phyloP scores from a whole-genome alignment of 2,329 filamentous ascomycete genomes.

The Anisogramma anomala region DNA sequence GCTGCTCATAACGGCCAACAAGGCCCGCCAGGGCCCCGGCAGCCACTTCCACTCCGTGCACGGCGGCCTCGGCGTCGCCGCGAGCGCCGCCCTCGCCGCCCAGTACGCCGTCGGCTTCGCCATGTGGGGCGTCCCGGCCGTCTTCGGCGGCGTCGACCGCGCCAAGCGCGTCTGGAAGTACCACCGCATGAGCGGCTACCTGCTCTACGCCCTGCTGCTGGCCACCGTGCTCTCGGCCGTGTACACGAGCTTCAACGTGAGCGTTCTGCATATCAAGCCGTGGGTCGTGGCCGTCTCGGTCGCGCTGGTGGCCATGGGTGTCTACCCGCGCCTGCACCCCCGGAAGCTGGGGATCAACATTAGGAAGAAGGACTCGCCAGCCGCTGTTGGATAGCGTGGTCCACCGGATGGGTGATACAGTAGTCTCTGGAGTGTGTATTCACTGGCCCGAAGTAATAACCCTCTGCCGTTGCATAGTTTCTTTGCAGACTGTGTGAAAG shows the following conservation, averaged over 20 bases:
- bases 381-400: too few relatives aligned
- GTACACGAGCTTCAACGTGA: slow-evolving; percentile 61
- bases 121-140: slow-evolving; percentile 61
- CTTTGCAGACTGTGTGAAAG: too few relatives aligned
- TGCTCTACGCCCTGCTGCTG: slow-evolving; percentile 57
- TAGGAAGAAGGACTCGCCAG: background rate
- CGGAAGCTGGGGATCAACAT: slow-evolving; percentile 57
- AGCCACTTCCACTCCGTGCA: slow-evolving; percentile 72
- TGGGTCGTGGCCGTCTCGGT: slow-evolving; percentile 63
- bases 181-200: slow-evolving; percentile 69
- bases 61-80: slow-evolving; percentile 68
- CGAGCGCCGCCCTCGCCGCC: slow-evolving; percentile 55
- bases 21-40: slow-evolving; percentile 41
- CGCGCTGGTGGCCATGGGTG: slow-evolving; percentile 56
- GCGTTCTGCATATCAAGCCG: slow-evolving; percentile 57
- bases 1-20: slow-evolving; percentile 72
- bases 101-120: slow-evolving; percentile 74
- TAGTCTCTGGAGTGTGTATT: too few relatives aligned
- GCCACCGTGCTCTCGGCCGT: slow-evolving; percentile 65
- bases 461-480: too few relatives aligned
- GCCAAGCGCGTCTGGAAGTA: slow-evolving; percentile 86
- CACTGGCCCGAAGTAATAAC: too few relatives aligned
- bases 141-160: slow-evolving; percentile 69
- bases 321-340: slow-evolving; percentile 69
- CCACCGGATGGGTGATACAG: too few relatives aligned